phyloP scores from a whole-genome alignment of 1,284 basidiomycete species.

The Inonotus hispidus region DNA sequence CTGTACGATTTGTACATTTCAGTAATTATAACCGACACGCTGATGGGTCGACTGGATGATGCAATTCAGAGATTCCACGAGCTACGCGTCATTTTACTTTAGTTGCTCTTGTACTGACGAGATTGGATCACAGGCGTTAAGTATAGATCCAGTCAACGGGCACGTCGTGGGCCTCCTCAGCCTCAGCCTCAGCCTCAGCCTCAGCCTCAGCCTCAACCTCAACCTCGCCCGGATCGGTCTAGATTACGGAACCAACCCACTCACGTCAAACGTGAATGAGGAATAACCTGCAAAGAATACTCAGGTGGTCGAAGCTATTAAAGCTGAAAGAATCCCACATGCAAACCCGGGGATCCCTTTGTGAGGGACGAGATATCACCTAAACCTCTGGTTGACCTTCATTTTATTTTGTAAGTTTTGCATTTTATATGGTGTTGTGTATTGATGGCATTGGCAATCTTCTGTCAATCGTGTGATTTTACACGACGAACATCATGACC shows the following conservation, averaged over 20 bases:
- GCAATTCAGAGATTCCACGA: constrained; percentile 45
- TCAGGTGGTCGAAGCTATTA: neutral
- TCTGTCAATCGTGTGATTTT: too few relatives aligned
- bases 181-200: constrained; percentile 72
- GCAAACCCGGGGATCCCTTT: too few relatives aligned
- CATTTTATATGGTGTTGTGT: too few relatives aligned
- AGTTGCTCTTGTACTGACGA: neutral
- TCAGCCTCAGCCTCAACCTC: constrained; percentile 83
- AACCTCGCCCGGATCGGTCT: too few relatives aligned
- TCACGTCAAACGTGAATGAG: neutral
- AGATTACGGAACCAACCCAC: neutral
- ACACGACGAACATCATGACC: too few relatives aligned
- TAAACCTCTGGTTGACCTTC: too few relatives aligned
- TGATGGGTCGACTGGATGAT: constrained; percentile 63
- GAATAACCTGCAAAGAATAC: neutral
- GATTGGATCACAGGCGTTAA: constrained; percentile 53
- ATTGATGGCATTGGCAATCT: too few relatives aligned
- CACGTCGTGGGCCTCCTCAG: constrained; percentile 83
- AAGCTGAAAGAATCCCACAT: too few relatives aligned
- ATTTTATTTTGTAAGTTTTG: too few relatives aligned
- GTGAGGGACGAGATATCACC: too few relatives aligned
- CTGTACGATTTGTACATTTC: too few relatives aligned
- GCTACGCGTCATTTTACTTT: neutral
- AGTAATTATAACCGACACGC: too few relatives aligned
- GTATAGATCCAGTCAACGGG: constrained; percentile 81